Percentiles rank a stretch among this genome's conserved stretches.
These are phyloP conservation scores for Zygotorulaspora mrakii DNA, from an alignment of 1,139 yeast genomes.

Conservation along the genomic window DNA sequence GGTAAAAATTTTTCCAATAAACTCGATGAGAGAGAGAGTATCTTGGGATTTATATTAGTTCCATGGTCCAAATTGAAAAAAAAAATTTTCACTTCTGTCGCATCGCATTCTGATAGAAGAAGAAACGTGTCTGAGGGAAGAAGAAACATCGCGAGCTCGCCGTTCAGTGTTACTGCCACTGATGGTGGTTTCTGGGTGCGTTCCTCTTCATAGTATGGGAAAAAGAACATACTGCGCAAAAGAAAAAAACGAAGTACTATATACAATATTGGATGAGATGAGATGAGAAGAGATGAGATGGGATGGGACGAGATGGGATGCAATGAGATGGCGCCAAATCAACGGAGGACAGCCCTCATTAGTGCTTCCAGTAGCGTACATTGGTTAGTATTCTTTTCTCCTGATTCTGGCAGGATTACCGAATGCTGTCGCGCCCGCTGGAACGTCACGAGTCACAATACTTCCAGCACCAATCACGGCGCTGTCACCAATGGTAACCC, in stretches of 20 bases:
- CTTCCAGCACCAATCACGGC: constrained; percentile 67
- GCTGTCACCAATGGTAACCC: constrained; percentile 61
- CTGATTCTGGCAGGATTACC: constrained; percentile 46
- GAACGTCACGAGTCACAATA: constrained; percentile 55
- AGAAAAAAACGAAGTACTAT: neutral
- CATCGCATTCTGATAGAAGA: constrained; percentile 4
- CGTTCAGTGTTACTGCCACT: neutral
- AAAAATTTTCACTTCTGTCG: constrained; percentile 7
- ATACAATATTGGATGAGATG: neutral
- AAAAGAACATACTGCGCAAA: neutral
- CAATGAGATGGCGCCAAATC: no score
- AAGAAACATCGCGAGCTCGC: constrained; percentile 4
- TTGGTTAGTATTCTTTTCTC: no score
- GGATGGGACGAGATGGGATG: constrained; percentile 6
- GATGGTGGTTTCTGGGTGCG: constrained; percentile 2
- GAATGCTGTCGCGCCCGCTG: constrained; percentile 50
- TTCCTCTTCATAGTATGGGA: no score
- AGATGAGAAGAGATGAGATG: no score
- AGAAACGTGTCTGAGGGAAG: constrained; percentile 6
- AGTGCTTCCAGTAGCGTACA: no score
- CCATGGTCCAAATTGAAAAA: constrained; percentile 4
- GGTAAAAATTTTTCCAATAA: constrained; percentile 4
- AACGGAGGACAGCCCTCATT: no score
- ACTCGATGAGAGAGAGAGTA: constrained; percentile 11
- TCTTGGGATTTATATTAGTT: constrained; percentile 14